Evolutionary conservation across 1,139 yeast genomes (phyloP), one percentile per base, ranked within the genome.

Genomic region (Debaryomyces coudertii): DNA sequence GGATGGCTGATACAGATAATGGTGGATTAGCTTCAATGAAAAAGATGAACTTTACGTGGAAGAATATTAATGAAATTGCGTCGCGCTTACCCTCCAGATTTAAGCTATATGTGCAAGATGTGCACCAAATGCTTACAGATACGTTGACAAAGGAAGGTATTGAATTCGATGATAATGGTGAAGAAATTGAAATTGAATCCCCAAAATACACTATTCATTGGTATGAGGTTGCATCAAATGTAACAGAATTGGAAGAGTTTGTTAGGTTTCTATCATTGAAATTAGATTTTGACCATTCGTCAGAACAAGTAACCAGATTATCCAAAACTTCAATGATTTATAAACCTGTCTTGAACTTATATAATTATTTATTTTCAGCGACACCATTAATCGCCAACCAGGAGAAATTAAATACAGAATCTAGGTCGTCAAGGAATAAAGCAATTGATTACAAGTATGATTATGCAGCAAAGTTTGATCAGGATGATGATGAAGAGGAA

Each of bases 71-170:
- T 11, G 52, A 49, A 4, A 52, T 60, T 5, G 50, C 55, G 2
- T 53, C 57, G 1, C 54, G 57, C 1, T 55, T 58, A 15, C 71
- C 76, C 0, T 68, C 80, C 1, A 54, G 62, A 12, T 78, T 78
- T 60, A 76, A 74, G 45, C 54, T 78, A n/a, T 77, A 75, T 47
- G 81, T 77, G n/a, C 77, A 77, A 51, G 82, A 78, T 58, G 70
- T 75, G 0, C 66, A 73, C 43, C 58, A 62, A 23, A 64, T 72
- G 65, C 55, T 76, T 22, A 51, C 55, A 1, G 64, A 63, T 5
- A 55, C 67, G 1, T 58, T 73, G 11, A 45, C 54, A 1, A 51
- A 47, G 2, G 67, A 60, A 40, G 79, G 78, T 0, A 55, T 71
- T 4, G 77, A 73, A 45, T 72, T 72, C 48, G 66, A 68, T 52